These are phyloP conservation scores for Melocanna baccifera DNA, from an alignment of 176 grass and related monocot species.

Conservation along the genomic window DNA sequence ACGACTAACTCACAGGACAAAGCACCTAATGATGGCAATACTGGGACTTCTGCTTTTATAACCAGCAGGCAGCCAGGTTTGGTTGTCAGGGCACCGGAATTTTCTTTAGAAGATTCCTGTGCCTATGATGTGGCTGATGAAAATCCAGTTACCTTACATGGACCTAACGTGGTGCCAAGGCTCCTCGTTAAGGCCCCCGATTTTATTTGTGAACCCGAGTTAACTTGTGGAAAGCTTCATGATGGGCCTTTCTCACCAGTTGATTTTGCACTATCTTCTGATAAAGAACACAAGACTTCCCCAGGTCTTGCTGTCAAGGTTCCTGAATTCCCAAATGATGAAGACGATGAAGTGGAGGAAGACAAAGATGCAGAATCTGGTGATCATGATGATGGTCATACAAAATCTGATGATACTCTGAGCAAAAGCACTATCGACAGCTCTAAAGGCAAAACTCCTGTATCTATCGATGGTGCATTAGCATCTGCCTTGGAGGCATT, in stretches of 20 bases:
- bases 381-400: conserved; percentile 35
- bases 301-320: conserved; percentile 52
- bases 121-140: conserved; percentile 14
- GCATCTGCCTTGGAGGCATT: conserved; percentile 75
- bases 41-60: conserved; percentile 26
- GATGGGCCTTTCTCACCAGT: neutral
- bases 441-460: conserved; percentile 36
- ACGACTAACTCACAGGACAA: conserved; percentile 31
- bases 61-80: conserved; percentile 39
- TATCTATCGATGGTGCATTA: conserved; percentile 71
- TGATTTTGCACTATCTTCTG: conserved; percentile 28
- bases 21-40: conserved; percentile 22
- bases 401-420: conserved; percentile 26
- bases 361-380: conserved; percentile 31
- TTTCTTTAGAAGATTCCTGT: conserved; percentile 41
- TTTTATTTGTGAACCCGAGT: conserved; percentile 31
- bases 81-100: conserved; percentile 36
- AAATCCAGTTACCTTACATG: conserved; percentile 17
- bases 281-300: conserved; percentile 39
- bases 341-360: conserved; percentile 42
- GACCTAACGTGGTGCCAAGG: conserved; percentile 20
- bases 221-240: conserved; percentile 21
- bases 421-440: conserved; percentile 4
- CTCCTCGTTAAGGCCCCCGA: conserved; percentile 42
- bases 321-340: conserved; percentile 58